phyloP scores from a whole-genome alignment of 768 basidiomycete genomes.

The Mycena latifolia region DNA sequence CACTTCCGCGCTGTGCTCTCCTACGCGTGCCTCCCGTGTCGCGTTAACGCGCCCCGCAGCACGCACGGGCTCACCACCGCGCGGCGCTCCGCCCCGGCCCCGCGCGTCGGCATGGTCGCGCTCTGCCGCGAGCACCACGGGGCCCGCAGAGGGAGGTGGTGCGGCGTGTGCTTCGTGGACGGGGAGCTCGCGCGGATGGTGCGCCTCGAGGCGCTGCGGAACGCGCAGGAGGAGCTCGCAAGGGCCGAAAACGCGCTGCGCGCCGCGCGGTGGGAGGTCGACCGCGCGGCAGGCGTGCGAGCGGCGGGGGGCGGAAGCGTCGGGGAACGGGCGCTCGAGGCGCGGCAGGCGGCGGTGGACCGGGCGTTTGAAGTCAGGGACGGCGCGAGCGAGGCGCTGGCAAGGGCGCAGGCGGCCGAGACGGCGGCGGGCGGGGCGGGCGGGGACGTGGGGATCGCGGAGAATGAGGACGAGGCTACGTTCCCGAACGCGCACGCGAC shows the following conservation, averaged over 20 bases:
- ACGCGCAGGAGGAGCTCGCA: slow-evolving; percentile 17
- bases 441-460: slow-evolving; percentile 6
- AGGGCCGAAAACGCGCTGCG: neutral
- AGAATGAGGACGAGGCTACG: slow-evolving; percentile 77
- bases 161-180: slow-evolving; percentile 79
- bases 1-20: slow-evolving; percentile 72
- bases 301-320: neutral
- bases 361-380: neutral
- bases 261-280: neutral
- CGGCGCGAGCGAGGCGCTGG: slow-evolving; percentile 15
- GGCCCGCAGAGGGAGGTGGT: slow-evolving; percentile 59
- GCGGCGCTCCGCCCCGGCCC: slow-evolving; percentile 54
- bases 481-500: slow-evolving; percentile 77
- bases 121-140: slow-evolving; percentile 68
- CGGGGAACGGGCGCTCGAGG: too few relatives aligned
- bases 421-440: neutral
- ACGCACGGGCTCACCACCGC: slow-evolving; percentile 63
- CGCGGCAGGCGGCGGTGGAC: neutral
- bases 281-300: neutral
- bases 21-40: slow-evolving; percentile 74
- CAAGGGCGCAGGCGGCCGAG: slow-evolving; percentile 5
- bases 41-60: slow-evolving; percentile 70
- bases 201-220: neutral
- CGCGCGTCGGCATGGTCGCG: slow-evolving; percentile 52
- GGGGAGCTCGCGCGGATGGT: slow-evolving; percentile 56